A percentile compares a stretch with the other conserved stretches of the same genome.
phyloP scores from a whole-genome alignment of 306 rosid genomes.

The Trifolium fragiferum region DNA sequence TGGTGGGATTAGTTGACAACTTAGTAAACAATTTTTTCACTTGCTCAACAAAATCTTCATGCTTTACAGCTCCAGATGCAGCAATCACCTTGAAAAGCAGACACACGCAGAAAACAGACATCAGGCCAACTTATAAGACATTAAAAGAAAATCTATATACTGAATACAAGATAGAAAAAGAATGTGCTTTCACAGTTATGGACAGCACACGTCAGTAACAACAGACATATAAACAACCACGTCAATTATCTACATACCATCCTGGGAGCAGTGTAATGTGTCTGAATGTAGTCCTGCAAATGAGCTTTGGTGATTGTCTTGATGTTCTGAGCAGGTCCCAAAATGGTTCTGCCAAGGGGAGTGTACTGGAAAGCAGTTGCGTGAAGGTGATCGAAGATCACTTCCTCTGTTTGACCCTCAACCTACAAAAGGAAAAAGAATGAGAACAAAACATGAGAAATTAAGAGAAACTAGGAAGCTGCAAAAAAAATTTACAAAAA shows the following conservation, averaged over 20 bases:
- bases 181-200: background rate
- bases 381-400: conserved; percentile 84
- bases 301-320: conserved; percentile 82
- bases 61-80: conserved; percentile 92
- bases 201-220: background rate
- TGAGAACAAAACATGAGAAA: background rate
- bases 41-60: conserved; percentile 71
- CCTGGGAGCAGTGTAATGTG: conserved; percentile 95
- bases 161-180: background rate
- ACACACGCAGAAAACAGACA: conserved; percentile 8
- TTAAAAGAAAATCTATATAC: background rate
- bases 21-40: conserved; percentile 75
- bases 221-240: background rate
- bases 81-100: conserved; percentile 69
- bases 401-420: conserved; percentile 92
- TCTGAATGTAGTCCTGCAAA: conserved; percentile 76
- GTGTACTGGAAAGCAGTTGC: conserved; percentile 96
- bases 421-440: conserved; percentile 53
- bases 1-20: conserved; percentile 77
- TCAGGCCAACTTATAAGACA: background rate
- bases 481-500: background rate
- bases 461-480: background rate
- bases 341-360: conserved; percentile 92
- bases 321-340: conserved; percentile 86
- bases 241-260: conserved; percentile 59